These are phyloP conservation scores for Penicillium psychrosexuale DNA, from an alignment of 2,329 filamentous ascomycete genomes.

Conservation along the genomic window DNA sequence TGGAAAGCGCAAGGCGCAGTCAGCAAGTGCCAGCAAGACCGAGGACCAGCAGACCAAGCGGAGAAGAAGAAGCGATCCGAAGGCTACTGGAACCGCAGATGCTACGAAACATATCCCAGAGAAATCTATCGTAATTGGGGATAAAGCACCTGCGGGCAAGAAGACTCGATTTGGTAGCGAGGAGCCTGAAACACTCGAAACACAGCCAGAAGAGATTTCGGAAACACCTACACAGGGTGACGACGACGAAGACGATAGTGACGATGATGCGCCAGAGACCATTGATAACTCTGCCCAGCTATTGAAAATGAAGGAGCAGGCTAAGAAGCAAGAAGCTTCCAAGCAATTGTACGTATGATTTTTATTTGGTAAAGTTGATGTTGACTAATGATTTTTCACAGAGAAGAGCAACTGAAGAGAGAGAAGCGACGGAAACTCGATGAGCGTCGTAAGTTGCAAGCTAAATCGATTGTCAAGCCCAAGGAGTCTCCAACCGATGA, in stretches of 20 bases:
- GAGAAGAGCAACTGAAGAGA: conserved; percentile 38
- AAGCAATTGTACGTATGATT: conserved; percentile 36
- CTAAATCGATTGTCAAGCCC: conserved; percentile 32
- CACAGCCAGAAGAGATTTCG: conserved; percentile 18
- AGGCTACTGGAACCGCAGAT: conserved; percentile 17
- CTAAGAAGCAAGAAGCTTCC: conserved; percentile 38
- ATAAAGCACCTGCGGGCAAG: conserved; percentile 19
- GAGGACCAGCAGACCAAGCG: conserved; percentile 34
- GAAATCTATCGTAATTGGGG: conserved; percentile 10
- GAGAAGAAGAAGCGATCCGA: conserved; percentile 30
- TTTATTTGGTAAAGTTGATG: neutral
- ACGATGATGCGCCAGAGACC: conserved; percentile 43
- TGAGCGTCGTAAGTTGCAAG: conserved; percentile 40
- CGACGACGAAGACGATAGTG: conserved; percentile 32
- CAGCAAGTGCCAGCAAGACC: conserved; percentile 19
- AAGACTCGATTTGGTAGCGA: conserved; percentile 43
- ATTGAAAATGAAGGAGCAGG: conserved; percentile 36
- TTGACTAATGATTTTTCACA: conserved; percentile 26
- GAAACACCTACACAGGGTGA: conserved; percentile 21
- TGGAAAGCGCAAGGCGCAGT: conserved; percentile 36
- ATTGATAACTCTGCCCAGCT: conserved; percentile 42
- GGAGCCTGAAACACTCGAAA: conserved; percentile 32
- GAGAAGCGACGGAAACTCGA: conserved; percentile 43
- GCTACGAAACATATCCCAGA: conserved; percentile 9
- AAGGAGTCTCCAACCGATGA: conserved; percentile 34